Evolutionary conservation across 495 filamentous ascomycete genomes (phyloP).

Genomic region (Rhizodiscina lignyota): DNA sequence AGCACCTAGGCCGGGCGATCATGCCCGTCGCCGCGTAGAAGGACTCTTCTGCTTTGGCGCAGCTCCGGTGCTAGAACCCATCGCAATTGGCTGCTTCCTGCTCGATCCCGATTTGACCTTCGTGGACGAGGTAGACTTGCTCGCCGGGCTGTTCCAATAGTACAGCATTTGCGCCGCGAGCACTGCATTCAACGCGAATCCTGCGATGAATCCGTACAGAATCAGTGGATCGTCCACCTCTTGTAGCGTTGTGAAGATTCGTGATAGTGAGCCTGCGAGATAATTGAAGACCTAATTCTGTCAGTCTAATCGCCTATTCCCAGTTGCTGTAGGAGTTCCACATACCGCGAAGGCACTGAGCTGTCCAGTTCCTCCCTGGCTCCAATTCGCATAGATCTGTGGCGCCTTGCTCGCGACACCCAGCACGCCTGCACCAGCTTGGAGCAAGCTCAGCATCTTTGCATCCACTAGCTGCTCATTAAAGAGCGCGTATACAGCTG

Average conservation of each 20-base stretch:
- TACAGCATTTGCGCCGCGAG: slow-evolving; percentile 85
- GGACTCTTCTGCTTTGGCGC: too few species aligned
- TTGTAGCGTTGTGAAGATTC: slow-evolving; percentile 93
- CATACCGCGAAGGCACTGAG: slow-evolving; percentile 89
- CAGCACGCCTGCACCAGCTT: slow-evolving; percentile 70
- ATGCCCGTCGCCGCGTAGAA: too few species aligned
- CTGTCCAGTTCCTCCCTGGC: slow-evolving; percentile 79
- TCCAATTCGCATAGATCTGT: slow-evolving; percentile 74
- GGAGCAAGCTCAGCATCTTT: slow-evolving; percentile 54
- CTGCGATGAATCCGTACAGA: slow-evolving; percentile 80
- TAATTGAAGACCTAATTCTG: slow-evolving; percentile 81
- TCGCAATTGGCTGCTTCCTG: too few species aligned
- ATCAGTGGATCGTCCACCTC: slow-evolving; percentile 94
- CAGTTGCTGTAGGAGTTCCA: slow-evolving; percentile 11
- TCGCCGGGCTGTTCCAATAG: slow-evolving; percentile 75
- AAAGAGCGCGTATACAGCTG: slow-evolving; percentile 47
- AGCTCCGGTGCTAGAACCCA: too few species aligned
- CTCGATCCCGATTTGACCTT: slow-evolving; percentile 10
- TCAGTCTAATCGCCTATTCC: neutral
- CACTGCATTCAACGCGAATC: slow-evolving; percentile 72
- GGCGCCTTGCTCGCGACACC: slow-evolving; percentile 80
- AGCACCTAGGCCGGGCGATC: too few species aligned
- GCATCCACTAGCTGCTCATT: slow-evolving; percentile 47
- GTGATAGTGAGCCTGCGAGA: slow-evolving; percentile 72
- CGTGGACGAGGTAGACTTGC: slow-evolving; percentile 21